A percentile compares a stretch with the other conserved stretches of the same genome.
These are phyloP conservation scores for Fonsecaea pugnacius DNA, from an alignment of 2,329 filamentous ascomycete genomes.

Conservation along the genomic window DNA sequence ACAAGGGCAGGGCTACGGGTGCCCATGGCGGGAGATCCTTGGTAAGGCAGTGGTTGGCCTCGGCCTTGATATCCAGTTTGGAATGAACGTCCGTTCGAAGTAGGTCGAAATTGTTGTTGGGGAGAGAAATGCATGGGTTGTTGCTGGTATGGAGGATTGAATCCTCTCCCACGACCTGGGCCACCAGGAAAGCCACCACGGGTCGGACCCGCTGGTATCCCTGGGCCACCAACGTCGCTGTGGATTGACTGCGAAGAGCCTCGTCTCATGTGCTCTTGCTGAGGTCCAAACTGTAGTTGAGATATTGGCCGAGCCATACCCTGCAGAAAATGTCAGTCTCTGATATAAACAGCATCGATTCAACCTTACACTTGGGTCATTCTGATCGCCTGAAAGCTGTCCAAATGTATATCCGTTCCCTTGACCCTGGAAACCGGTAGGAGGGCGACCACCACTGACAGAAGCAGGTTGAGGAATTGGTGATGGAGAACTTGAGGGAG, in stretches of 20 bases:
- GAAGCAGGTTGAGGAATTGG: conserved; percentile 88
- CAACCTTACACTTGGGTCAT: conserved; percentile 69
- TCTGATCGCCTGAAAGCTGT: conserved; percentile 71
- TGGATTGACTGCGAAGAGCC: conserved; percentile 85
- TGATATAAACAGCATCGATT: conserved; percentile 32
- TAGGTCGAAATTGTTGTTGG: conserved; percentile 56
- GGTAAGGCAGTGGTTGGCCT: conserved; percentile 53
- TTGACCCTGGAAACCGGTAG: conserved; percentile 72
- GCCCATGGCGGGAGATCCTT: conserved; percentile 69
- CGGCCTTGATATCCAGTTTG: conserved; percentile 54
- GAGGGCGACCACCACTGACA: conserved; percentile 81
- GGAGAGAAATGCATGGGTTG: conserved; percentile 59
- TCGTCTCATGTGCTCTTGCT: conserved; percentile 76
- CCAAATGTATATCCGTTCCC: conserved; percentile 78
- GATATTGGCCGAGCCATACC: conserved; percentile 72
- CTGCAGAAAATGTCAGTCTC: conserved; percentile 44
- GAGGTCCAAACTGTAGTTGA: conserved; percentile 64
- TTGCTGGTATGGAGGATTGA: conserved; percentile 57
- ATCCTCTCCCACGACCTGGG: conserved; percentile 62
- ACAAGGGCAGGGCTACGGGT: conserved; percentile 69
- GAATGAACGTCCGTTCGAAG: conserved; percentile 56
- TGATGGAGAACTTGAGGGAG: conserved; percentile 85
- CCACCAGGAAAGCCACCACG: conserved; percentile 59
- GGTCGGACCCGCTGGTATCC: conserved; percentile 48
- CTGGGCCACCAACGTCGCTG: conserved; percentile 69